phyloP scores from a whole-genome alignment of 805 yeast species.

The Priceomyces medius region DNA sequence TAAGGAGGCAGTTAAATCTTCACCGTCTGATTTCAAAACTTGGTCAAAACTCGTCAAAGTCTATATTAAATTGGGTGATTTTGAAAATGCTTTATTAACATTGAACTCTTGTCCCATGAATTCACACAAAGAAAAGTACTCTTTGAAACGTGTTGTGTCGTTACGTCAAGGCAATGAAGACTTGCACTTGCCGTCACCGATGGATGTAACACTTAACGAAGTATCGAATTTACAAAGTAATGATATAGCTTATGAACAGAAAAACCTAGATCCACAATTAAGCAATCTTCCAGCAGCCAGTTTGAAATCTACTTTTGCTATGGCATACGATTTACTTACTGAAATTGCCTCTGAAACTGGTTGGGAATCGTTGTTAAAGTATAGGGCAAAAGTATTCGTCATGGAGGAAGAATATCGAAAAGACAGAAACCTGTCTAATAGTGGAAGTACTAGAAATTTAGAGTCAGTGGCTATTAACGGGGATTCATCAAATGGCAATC shows the following conservation, averaged over 20 bases:
- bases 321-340: conserved; percentile 45
- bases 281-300: conserved; percentile 67
- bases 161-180: conserved; percentile 47
- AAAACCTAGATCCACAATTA: conserved; percentile 60
- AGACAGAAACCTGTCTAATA: conserved; percentile 25
- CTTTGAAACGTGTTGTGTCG: conserved; percentile 58
- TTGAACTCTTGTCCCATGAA: conserved; percentile 83
- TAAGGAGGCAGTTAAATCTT: conserved; percentile 61
- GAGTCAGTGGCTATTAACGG: conserved; percentile 9
- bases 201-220: conserved; percentile 68
- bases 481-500: too few relatives aligned
- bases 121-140: conserved; percentile 64
- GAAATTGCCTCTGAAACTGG: conserved; percentile 46
- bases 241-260: conserved; percentile 66
- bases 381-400: conserved; percentile 47
- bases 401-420: conserved; percentile 49
- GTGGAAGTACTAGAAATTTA: conserved; percentile 16
- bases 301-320: conserved; percentile 50
- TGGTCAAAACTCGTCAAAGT: conserved; percentile 69
- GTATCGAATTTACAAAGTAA: conserved; percentile 66
- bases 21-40: conserved; percentile 73
- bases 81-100: conserved; percentile 69
- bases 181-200: conserved; percentile 73
- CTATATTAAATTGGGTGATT: conserved; percentile 61
- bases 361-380: conserved; percentile 45